These are phyloP conservation scores for Colletotrichum eremochloae DNA, from an alignment of 2,329 filamentous ascomycete species.

Conservation along the genomic window DNA sequence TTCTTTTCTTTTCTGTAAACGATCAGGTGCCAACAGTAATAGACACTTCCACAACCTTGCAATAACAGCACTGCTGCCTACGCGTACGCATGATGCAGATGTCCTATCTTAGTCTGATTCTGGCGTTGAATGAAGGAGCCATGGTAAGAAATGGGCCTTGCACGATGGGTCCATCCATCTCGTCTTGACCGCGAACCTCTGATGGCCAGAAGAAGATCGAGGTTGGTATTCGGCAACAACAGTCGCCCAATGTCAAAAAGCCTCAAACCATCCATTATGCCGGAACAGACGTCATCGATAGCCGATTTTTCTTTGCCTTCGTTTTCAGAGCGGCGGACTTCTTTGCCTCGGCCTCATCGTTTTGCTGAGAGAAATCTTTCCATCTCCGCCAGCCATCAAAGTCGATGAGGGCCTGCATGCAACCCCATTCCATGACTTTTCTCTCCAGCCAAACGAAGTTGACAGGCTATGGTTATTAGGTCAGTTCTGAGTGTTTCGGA, in stretches of 20 bases:
- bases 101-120: neutral
- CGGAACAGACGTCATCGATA: constrained; percentile 50
- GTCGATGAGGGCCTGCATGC: constrained; percentile 99
- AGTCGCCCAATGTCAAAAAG: neutral
- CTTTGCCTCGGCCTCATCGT: constrained; percentile 59
- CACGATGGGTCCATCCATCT: neutral
- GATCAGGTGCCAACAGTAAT: neutral
- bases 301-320: constrained; percentile 61
- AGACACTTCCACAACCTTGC: neutral
- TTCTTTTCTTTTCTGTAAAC: neutral
- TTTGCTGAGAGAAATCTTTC: constrained; percentile 81
- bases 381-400: constrained; percentile 98
- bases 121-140: neutral
- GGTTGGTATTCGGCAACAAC: no score
- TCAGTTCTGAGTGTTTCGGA: constrained; percentile 4
- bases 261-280: neutral
- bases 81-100: neutral
- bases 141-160: neutral
- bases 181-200: neutral
- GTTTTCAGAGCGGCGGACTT: constrained; percentile 55
- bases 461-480: constrained; percentile 75
- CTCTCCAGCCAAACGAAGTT: constrained; percentile 98
- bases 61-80: neutral
- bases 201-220: neutral
- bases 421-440: constrained; percentile 99